phyloP scores from a whole-genome alignment of 306 rosid genomes.

The barrel medic (Medicago truncatula) region MtrunA17r5.0-ANR NC_053045.1:58937501-58938000 shows the following conservation, averaged over 20 bases:
- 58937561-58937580: conserved; percentile 29
- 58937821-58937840: conserved; percentile 27
- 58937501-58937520: too few relatives aligned
- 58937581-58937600: conserved; percentile 16
- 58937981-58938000: conserved; percentile 89
- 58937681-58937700: conserved; percentile 92
- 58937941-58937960: conserved; percentile 25
- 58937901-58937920: not conserved
- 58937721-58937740: conserved; percentile 84
- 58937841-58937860: not conserved
- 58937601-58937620: conserved; percentile 88
- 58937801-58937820: conserved; percentile 5
- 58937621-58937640: conserved; percentile 85
- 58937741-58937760: conserved; percentile 37
- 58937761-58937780: conserved; percentile 11
- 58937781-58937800: conserved; percentile 3
- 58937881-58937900: conserved; percentile 9
- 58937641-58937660: conserved; percentile 92
- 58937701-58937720: conserved; percentile 85
- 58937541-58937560: conserved; percentile 20
- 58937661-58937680: conserved; percentile 90
- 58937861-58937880: not conserved
- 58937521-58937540: too few relatives aligned
- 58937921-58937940: conserved; percentile 24
- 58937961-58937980: conserved; percentile 82